These are phyloP conservation scores for Fusarium hostae DNA, from an alignment of 2,329 filamentous ascomycete species.

Conservation along the genomic window DNA sequence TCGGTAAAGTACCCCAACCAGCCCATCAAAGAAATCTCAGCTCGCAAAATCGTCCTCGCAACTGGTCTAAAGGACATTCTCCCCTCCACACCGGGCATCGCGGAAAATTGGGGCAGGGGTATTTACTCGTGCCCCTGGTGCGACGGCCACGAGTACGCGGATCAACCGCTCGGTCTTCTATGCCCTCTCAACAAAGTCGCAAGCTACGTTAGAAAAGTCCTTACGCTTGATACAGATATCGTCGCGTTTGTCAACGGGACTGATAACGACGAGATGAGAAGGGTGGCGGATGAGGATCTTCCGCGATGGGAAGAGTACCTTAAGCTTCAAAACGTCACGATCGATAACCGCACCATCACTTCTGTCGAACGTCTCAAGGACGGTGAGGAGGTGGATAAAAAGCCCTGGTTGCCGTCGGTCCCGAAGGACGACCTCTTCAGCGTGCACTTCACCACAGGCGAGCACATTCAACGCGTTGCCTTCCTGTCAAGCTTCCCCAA, in stretches of 20 bases:
- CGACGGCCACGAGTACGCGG: slow-evolving; percentile 70
- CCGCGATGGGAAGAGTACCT: slow-evolving; percentile 63
- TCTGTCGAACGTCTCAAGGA: slow-evolving; percentile 59
- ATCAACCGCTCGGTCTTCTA: slow-evolving; percentile 67
- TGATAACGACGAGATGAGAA: slow-evolving; percentile 57
- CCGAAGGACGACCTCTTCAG: slow-evolving; percentile 66
- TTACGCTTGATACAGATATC: slow-evolving; percentile 65
- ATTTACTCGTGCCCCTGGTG: slow-evolving; percentile 75
- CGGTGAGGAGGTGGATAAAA: slow-evolving; percentile 50
- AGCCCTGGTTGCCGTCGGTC: slow-evolving; percentile 56
- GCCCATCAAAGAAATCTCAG: slow-evolving; percentile 51
- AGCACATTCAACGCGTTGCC: slow-evolving; percentile 58
- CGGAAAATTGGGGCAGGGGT: slow-evolving; percentile 67
- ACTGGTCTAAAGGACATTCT: slow-evolving; percentile 67
- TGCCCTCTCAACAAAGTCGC: slow-evolving; percentile 57
- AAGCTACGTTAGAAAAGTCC: slow-evolving; percentile 60
- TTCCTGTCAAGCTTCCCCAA: slow-evolving; percentile 62
- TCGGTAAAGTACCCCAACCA: slow-evolving; percentile 38
- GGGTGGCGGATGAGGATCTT: slow-evolving; percentile 51
- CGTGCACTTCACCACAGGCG: slow-evolving; percentile 62
- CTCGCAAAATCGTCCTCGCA: slow-evolving; percentile 66
- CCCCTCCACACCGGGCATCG: slow-evolving; percentile 64
- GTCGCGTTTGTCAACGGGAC: slow-evolving; percentile 70
- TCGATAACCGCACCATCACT: slow-evolving; percentile 67
- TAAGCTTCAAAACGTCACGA: slow-evolving; percentile 58